Evolutionary conservation across 345 rosid species (phyloP).

Genomic region (Ceriops decandra): DNA sequence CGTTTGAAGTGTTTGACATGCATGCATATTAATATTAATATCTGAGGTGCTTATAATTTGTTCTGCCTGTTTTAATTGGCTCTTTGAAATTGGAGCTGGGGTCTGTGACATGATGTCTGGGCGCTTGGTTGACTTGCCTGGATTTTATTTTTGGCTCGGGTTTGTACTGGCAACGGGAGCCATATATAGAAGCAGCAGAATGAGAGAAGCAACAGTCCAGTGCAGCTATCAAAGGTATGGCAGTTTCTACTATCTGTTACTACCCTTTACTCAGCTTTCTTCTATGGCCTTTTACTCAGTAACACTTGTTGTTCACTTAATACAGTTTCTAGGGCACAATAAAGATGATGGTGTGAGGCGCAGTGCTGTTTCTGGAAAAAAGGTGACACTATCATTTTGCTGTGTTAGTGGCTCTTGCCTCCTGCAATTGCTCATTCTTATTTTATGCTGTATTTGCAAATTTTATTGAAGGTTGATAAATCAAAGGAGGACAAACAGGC

Average conservation of each 20-base stretch:
- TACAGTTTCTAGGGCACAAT: constrained; percentile 75
- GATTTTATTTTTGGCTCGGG: constrained; percentile 48
- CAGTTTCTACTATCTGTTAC: not conserved
- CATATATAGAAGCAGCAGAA: constrained; percentile 66
- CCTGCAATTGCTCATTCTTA: not conserved
- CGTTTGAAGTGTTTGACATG: constrained; percentile 9
- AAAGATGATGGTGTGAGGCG: constrained; percentile 79
- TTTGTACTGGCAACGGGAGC: constrained; percentile 78
- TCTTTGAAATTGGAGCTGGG: constrained; percentile 98
- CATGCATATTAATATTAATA: constrained; percentile 10
- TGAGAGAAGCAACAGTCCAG: constrained; percentile 74
- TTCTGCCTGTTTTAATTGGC: constrained; percentile 77
- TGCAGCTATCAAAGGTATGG: constrained; percentile 86
- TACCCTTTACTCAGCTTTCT: not conserved
- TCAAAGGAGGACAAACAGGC: constrained; percentile 94
- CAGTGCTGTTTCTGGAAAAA: constrained; percentile 97
- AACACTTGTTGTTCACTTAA: not conserved
- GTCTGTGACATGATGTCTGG: constrained; percentile 64
- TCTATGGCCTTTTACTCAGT: not conserved
- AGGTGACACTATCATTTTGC: constrained; percentile 38
- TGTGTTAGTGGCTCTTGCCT: not conserved
- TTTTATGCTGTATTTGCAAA: constrained; percentile 37
- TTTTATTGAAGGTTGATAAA: constrained; percentile 84
- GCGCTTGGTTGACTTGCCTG: constrained; percentile 53
- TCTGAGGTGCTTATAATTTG: constrained; percentile 59